A percentile compares a stretch with the other conserved stretches of the same genome.
phyloP scores from a whole-genome alignment of 495 filamentous ascomycete genomes.

The Penicillium daleae region DNA sequence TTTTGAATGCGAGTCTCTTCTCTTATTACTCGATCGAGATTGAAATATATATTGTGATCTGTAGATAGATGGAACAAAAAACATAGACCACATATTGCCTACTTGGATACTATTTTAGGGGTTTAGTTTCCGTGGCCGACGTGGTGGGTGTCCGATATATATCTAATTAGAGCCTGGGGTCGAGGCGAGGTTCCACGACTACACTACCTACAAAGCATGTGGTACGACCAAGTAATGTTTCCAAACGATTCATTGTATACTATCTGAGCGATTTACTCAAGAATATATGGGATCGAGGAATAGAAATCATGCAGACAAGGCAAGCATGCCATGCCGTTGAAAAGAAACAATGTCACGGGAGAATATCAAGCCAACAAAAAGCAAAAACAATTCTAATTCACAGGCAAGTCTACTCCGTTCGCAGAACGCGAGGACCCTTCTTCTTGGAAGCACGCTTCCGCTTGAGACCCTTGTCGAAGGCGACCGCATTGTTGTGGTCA shows the following conservation, averaged over 20 bases:
- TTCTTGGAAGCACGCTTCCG: constrained; percentile 85
- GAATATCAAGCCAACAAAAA: constrained; percentile 16
- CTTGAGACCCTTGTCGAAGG: constrained; percentile 93
- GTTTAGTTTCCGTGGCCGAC: too few species aligned
- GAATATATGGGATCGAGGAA: constrained; percentile 13
- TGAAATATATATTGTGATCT: too few species aligned
- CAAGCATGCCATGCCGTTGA: constrained; percentile 14
- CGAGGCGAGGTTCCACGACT: too few species aligned
- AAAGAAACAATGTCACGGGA: constrained; percentile 7
- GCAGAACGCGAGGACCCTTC: constrained; percentile 76
- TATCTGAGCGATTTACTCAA: constrained; percentile 11
- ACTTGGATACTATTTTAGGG: too few species aligned
- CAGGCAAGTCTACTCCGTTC: constrained; percentile 68
- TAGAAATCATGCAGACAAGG: constrained; percentile 16
- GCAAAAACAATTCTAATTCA: constrained; percentile 11
- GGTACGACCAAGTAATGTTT: background rate
- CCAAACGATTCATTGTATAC: constrained; percentile 21
- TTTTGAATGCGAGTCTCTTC: constrained; percentile 26
- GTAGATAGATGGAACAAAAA: too few species aligned
- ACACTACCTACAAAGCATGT: background rate
- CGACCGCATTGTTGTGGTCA: constrained; percentile 79
- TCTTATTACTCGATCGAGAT: background rate
- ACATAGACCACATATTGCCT: too few species aligned
- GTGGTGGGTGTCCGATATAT: too few species aligned
- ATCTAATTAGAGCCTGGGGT: background rate